Conservation (phyloP, 768 basidiomycete species). For the Coprinopsis cinerea region DNA sequence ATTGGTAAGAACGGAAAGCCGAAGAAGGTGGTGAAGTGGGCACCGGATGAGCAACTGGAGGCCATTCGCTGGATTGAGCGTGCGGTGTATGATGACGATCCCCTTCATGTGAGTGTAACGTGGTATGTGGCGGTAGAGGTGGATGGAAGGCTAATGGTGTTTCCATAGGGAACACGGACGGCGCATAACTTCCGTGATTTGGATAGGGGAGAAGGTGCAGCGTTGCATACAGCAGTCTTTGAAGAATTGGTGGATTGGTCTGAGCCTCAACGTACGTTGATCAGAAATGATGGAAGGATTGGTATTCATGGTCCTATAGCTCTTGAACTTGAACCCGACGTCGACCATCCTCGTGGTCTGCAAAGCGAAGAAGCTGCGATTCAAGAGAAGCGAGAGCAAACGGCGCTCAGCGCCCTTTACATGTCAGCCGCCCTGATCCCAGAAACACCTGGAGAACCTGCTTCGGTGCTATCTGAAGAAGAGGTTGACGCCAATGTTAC, state of each 20-base stretch:
- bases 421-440: constrained; percentile 67
- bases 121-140: constrained; percentile 27
- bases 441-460: constrained; percentile 69
- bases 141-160: too few relatives aligned
- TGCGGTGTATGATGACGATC: constrained; percentile 87
- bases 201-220: constrained; percentile 84
- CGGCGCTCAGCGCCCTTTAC: constrained; percentile 70
- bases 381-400: constrained; percentile 77
- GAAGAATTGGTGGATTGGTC: constrained; percentile 85
- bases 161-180: constrained; percentile 63
- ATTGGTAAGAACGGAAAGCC: constrained; percentile 31
- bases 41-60: constrained; percentile 67
- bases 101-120: constrained; percentile 64
- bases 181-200: constrained; percentile 75
- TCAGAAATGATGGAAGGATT: constrained; percentile 14
- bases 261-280: constrained; percentile 62
- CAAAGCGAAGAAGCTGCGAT: constrained; percentile 61
- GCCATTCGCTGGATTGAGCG: constrained; percentile 75
- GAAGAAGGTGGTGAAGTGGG: constrained; percentile 78
- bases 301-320: constrained; percentile 33
- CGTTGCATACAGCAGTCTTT: constrained; percentile 75
- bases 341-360: constrained; percentile 55
- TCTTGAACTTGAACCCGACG: constrained; percentile 55
- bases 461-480: constrained; percentile 55
- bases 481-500: constrained; percentile 59